These are phyloP conservation scores for Wickerhamomyces kurtzmanii DNA, from an alignment of 805 yeast species.

Conservation along the genomic window DNA sequence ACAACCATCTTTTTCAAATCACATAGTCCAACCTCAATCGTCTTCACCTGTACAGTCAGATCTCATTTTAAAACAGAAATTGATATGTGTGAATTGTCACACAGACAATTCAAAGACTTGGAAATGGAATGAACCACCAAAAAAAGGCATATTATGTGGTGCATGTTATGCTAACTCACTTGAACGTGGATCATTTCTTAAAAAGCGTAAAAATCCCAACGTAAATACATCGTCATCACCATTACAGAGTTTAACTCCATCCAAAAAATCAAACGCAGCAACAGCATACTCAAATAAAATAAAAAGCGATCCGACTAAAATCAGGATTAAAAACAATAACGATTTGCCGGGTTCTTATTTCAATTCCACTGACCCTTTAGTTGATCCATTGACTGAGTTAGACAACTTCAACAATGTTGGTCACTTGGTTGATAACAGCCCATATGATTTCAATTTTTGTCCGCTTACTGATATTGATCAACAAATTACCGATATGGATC, in stretches of 20 bases:
- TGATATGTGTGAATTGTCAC: conserved; percentile 16
- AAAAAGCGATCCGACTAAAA: conserved; percentile 3
- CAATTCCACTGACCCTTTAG: conserved; percentile 18
- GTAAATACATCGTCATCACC: conserved; percentile 1
- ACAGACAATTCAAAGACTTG: conserved; percentile 15
- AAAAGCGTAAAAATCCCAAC: conserved; percentile 1
- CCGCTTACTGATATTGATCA: conserved; percentile 19
- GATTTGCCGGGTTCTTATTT: conserved; percentile 4
- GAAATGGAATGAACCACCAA: conserved; percentile 16
- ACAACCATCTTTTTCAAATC: too few species aligned
- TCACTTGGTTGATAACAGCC: conserved; percentile 16
- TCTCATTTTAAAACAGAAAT: too few species aligned
- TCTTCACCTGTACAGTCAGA: too few species aligned
- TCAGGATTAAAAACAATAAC: neutral
- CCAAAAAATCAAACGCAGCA: neutral
- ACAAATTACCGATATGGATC: conserved; percentile 1
- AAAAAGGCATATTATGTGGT: conserved; percentile 16
- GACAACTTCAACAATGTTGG: conserved; percentile 29
- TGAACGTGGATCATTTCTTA: conserved; percentile 11
- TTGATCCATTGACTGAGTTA: conserved; percentile 25
- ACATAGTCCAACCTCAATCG: too few species aligned
- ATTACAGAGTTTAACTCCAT: neutral
- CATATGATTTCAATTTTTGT: conserved; percentile 19
- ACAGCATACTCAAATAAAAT: neutral
- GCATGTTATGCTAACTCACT: conserved; percentile 13